phyloP scores from a whole-genome alignment of 2,329 filamentous ascomycete species.

The Trichoderma koningiopsis region DNA sequence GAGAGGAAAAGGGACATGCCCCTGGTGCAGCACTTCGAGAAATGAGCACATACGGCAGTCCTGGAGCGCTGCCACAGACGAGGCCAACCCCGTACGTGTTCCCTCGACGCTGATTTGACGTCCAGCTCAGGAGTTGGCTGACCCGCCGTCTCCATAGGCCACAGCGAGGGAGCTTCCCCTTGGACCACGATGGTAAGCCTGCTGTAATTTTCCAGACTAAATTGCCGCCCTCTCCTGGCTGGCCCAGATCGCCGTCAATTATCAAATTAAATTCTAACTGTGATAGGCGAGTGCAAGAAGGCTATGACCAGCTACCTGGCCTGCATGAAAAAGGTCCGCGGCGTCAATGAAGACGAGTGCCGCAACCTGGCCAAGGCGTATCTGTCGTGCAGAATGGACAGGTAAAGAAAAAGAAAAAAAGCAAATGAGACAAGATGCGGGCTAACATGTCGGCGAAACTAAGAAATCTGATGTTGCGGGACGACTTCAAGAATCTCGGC shows the following conservation, averaged over 20 bases:
- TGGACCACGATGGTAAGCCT: conserved; percentile 77
- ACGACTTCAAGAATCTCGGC: conserved; percentile 92
- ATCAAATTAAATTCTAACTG: neutral
- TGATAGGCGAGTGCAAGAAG: conserved; percentile 83
- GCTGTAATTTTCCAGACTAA: neutral
- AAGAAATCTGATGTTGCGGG: conserved; percentile 92
- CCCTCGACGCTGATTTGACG: conserved; percentile 10
- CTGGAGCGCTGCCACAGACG: conserved; percentile 64
- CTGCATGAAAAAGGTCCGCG: conserved; percentile 82
- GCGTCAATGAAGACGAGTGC: conserved; percentile 85
- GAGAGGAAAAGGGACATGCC: conserved; percentile 15
- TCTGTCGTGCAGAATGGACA: conserved; percentile 89
- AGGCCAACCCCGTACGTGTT: conserved; percentile 70
- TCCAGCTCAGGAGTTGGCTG: conserved; percentile 20
- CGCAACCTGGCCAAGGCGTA: conserved; percentile 86
- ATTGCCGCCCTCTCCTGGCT: conserved; percentile 2
- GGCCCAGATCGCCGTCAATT: neutral
- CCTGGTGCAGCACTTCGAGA: conserved; percentile 20
- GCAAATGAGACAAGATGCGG: conserved; percentile 3
- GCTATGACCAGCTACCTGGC: conserved; percentile 83
- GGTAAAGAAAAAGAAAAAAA: conserved; percentile 56
- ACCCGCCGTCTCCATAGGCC: conserved; percentile 56
- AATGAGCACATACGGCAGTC: conserved; percentile 70
- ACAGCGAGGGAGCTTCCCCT: conserved; percentile 90
- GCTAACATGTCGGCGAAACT: conserved; percentile 11